These are phyloP conservation scores for Hypoxylon fuscum DNA, from an alignment of 495 filamentous ascomycete species.

Conservation along the genomic window DNA sequence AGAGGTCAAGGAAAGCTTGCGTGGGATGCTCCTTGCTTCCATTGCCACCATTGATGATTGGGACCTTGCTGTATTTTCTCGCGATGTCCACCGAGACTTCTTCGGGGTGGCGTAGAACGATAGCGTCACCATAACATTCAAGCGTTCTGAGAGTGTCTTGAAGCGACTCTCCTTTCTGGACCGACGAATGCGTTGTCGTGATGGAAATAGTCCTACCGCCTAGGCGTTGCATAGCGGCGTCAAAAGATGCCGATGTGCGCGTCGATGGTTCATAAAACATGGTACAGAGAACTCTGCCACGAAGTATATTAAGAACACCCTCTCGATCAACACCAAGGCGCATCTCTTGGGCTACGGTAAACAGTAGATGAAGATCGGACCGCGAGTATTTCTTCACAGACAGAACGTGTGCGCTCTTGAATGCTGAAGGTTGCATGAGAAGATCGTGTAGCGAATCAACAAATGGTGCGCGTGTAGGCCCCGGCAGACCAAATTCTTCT, in stretches of 20 bases:
- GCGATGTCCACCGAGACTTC: slow-evolving; percentile 80
- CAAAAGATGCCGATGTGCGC: slow-evolving; percentile 94
- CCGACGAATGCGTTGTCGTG: slow-evolving; percentile 80
- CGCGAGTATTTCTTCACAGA: slow-evolving; percentile 90
- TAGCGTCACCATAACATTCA: slow-evolving; percentile 90
- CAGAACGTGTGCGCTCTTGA: slow-evolving; percentile 86
- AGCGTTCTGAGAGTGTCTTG: slow-evolving; percentile 94
- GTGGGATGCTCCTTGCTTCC: slow-evolving; percentile 95
- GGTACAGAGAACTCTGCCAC: slow-evolving; percentile 83
- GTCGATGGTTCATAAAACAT: slow-evolving; percentile 99
- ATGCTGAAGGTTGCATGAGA: slow-evolving; percentile 75
- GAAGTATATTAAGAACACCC: slow-evolving; percentile 86
- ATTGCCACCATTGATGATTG: slow-evolving; percentile 97
- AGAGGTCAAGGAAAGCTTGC: slow-evolving; percentile 97
- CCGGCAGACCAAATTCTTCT: slow-evolving; percentile 64
- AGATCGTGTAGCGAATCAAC: slow-evolving; percentile 66
- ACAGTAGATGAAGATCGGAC: slow-evolving; percentile 87
- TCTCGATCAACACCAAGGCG: slow-evolving; percentile 89
- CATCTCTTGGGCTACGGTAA: slow-evolving; percentile 97
- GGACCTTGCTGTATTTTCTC: slow-evolving; percentile 84
- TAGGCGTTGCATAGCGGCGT: slow-evolving; percentile 96
- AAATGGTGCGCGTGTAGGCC: slow-evolving; percentile 50
- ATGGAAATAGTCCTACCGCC: slow-evolving; percentile 85
- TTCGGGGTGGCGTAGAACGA: slow-evolving; percentile 91
- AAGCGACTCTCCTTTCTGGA: slow-evolving; percentile 90